Conservation (phyloP, 768 basidiomycete genomes). For the Russula compacta region DNA sequence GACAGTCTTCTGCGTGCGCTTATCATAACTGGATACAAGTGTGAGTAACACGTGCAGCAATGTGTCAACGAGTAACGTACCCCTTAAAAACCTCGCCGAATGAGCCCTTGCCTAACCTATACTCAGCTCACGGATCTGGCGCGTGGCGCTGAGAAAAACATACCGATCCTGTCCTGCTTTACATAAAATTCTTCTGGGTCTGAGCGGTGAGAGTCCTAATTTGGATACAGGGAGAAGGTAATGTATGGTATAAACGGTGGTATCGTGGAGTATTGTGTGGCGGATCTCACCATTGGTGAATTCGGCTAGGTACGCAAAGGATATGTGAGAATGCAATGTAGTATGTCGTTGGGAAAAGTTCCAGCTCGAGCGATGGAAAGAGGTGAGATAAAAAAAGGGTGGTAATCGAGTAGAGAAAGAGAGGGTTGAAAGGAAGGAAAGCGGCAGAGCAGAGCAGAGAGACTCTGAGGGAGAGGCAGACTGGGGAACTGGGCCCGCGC, state of each 20-base stretch:
- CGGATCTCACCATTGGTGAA: conserved; percentile 23
- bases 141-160: conserved; percentile 22
- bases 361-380: not conserved
- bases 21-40: conserved; percentile 63
- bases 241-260: conserved; percentile 7
- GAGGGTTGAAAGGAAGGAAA: not conserved
- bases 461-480: not conserved
- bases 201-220: conserved; percentile 57
- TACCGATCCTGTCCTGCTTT: conserved; percentile 95
- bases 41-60: conserved; percentile 7
- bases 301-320: conserved; percentile 9
- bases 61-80: conserved; percentile 34
- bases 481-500: not conserved
- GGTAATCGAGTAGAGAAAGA: conserved; percentile 8
- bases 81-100: conserved; percentile 99
- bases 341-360: conserved; percentile 8
- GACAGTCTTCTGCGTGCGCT: conserved; percentile 90
- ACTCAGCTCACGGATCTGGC: conserved; percentile 3
- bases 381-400: not conserved
- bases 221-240: conserved; percentile 12
- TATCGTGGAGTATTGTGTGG: not conserved
- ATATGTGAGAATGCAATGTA: conserved; percentile 18
- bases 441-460: not conserved
- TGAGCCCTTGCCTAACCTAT: conserved; percentile 78
- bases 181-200: conserved; percentile 98